Percentiles rank a stretch among this genome's conserved stretches.
These are phyloP conservation scores for Paraphaeosphaeria minitans DNA, from an alignment of 2,329 filamentous ascomycete genomes.

Conservation along the genomic window DNA sequence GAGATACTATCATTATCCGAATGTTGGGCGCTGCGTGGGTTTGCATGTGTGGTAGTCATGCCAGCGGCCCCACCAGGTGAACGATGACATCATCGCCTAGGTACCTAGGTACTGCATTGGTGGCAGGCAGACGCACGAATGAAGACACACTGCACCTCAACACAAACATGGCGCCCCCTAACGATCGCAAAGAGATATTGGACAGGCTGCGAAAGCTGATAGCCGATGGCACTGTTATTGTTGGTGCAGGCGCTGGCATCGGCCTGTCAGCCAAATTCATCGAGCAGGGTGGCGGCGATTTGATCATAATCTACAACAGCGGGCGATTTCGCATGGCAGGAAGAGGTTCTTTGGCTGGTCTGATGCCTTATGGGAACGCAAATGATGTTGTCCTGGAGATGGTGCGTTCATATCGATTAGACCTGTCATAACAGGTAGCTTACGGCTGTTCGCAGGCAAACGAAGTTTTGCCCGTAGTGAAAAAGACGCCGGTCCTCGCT, in stretches of 20 bases:
- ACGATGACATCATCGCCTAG: constrained; percentile 9
- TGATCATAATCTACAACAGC: constrained; percentile 76
- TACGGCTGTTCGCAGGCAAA: constrained; percentile 51
- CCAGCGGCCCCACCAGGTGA: constrained; percentile 3
- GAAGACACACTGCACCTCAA: neutral
- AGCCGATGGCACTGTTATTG: constrained; percentile 61
- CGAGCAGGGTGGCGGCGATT: constrained; percentile 69
- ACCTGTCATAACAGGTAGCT: neutral
- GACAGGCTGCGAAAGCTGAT: constrained; percentile 58
- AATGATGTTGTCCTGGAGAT: constrained; percentile 73
- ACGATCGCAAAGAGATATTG: constrained; percentile 62
- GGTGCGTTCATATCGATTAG: constrained; percentile 46
- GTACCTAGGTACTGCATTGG: no score
- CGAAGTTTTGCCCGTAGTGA: constrained; percentile 70
- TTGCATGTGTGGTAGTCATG: neutral
- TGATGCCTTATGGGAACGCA: constrained; percentile 74
- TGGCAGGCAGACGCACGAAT: neutral
- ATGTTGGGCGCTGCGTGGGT: neutral
- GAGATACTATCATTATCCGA: neutral
- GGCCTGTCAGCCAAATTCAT: constrained; percentile 73
- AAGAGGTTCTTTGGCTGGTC: constrained; percentile 68
- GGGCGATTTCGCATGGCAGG: constrained; percentile 76
- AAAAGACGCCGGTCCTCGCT: constrained; percentile 68
- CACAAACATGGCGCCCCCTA: constrained; percentile 60
- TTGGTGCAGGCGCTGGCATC: constrained; percentile 72